Percentiles rank a stretch among this genome's conserved stretches.
Evolutionary conservation across 228 moss, liverwort and hornwort genomes (phyloP).

Genomic region (Sphagnum fallax): DNA sequence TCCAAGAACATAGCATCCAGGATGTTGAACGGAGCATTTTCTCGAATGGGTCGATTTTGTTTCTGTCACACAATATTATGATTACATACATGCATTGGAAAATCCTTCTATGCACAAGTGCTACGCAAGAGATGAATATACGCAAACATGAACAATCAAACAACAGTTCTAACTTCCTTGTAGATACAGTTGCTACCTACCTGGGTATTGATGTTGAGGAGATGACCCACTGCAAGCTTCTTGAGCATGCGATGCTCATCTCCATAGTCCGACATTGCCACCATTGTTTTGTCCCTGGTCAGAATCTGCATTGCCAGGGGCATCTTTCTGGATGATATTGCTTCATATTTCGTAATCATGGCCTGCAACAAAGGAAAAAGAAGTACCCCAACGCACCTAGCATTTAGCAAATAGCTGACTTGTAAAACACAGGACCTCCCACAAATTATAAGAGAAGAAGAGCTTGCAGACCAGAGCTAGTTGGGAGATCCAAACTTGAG

Average conservation of each 20-base stretch:
- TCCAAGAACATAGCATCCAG: slow-evolving; percentile 39
- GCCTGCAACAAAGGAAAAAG: slow-evolving; percentile 13
- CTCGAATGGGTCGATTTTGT: slow-evolving; percentile 48
- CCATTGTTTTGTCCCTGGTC: slow-evolving; percentile 55
- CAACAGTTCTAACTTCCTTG: not conserved
- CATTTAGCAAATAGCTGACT: not conserved
- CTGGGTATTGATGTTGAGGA: slow-evolving; percentile 42
- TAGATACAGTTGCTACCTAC: slow-evolving; percentile 5
- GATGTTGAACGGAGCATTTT: slow-evolving; percentile 31
- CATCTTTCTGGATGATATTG: slow-evolving; percentile 49
- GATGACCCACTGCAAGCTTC: slow-evolving; percentile 40
- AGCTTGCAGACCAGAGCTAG: too few species aligned
- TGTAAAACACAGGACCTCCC: not conserved
- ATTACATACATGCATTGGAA: not conserved
- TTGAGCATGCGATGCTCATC: slow-evolving; percentile 64
- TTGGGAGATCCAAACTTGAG: too few species aligned
- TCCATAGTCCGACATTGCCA: slow-evolving; percentile 77
- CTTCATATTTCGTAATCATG: slow-evolving; percentile 52
- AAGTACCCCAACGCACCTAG: not conserved
- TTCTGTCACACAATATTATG: slow-evolving; percentile 16
- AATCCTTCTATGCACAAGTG: not conserved
- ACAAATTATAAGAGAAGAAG: too few species aligned
- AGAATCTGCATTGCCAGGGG: slow-evolving; percentile 37
- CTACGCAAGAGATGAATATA: not conserved
- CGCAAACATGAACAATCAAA: not conserved